These are phyloP conservation scores for Leishmania arabica DNA, from an alignment of 208 protist species.

Conservation along the genomic window DNA sequence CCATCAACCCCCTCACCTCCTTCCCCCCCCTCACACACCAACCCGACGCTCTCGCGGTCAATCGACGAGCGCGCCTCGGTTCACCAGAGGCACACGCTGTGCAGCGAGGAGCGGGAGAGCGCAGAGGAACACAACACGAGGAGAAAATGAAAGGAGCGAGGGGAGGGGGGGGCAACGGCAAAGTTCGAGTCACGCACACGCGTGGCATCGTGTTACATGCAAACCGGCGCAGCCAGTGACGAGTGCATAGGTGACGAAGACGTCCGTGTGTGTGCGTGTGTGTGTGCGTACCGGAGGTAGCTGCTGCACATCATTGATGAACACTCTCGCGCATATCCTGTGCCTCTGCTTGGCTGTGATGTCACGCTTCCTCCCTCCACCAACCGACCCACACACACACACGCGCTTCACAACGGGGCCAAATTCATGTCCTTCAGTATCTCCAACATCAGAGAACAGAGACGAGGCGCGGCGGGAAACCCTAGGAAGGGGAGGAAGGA, in stretches of 20 bases:
- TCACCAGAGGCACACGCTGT: background rate
- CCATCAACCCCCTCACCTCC: background rate
- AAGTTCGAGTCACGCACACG: too few species aligned
- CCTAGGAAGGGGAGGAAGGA: background rate
- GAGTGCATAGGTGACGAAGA: background rate
- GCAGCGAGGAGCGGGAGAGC: background rate
- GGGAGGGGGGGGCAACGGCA: too few species aligned
- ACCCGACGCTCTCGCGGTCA: background rate
- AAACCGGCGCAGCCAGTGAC: background rate
- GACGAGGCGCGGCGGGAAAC: background rate
- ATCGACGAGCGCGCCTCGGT: background rate
- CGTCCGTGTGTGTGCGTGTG: background rate
- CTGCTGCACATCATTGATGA: background rate
- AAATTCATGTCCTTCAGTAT: background rate
- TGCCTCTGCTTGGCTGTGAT: background rate
- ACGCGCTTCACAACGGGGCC: background rate
- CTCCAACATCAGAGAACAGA: background rate
- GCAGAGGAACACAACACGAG: too few species aligned
- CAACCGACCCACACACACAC: too few species aligned
- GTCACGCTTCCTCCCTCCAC: background rate
- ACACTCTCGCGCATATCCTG: background rate
- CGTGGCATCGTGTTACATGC: background rate
- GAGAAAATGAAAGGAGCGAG: too few species aligned
- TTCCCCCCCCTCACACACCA: background rate
- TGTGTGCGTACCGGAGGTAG: background rate